A percentile compares a stretch with the other conserved stretches of the same genome.
These are phyloP conservation scores for Dactylellina parvicollis DNA, from an alignment of 2,329 filamentous ascomycete species.

Conservation along the genomic window DNA sequence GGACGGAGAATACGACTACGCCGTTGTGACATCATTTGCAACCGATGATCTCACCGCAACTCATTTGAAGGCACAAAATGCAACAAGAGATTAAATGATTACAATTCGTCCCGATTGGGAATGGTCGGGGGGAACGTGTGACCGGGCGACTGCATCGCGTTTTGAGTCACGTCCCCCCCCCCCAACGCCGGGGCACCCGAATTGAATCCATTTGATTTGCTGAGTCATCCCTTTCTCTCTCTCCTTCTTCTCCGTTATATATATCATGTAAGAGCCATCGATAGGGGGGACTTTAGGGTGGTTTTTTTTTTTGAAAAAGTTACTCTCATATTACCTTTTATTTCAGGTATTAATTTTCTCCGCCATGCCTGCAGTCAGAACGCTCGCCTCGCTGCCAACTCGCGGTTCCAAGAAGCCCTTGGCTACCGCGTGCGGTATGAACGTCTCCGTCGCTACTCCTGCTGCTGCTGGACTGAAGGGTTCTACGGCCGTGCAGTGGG, in stretches of 20 bases:
- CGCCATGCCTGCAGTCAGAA: slow-evolving; percentile 35
- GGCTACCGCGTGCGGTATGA: slow-evolving; percentile 26
- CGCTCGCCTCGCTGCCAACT: slow-evolving; percentile 24
- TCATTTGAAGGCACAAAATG: slow-evolving; percentile 32
- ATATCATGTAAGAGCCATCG: neutral
- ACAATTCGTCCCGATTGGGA: neutral
- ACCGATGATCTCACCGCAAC: slow-evolving; percentile 46
- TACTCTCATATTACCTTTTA: no score
- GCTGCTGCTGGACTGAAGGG: slow-evolving; percentile 12
- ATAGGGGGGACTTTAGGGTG: no score
- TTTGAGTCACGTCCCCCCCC: slow-evolving; percentile 29
- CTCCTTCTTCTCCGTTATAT: neutral
- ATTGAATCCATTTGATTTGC: neutral
- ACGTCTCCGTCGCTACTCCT: slow-evolving; percentile 11
- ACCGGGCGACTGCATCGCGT: neutral
- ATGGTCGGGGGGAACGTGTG: slow-evolving; percentile 3
- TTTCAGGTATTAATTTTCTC: no score
- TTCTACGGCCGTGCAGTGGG: slow-evolving; percentile 25
- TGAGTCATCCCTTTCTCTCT: neutral
- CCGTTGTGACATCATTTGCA: slow-evolving; percentile 26
- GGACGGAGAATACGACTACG: no score
- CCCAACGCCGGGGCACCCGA: no score
- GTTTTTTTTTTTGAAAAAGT: no score
- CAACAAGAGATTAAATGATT: slow-evolving; percentile 7
- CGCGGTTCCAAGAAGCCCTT: slow-evolving; percentile 6